phyloP scores from a whole-genome alignment of 257 asterid species.

The Mitragyna speciosa region DNA sequence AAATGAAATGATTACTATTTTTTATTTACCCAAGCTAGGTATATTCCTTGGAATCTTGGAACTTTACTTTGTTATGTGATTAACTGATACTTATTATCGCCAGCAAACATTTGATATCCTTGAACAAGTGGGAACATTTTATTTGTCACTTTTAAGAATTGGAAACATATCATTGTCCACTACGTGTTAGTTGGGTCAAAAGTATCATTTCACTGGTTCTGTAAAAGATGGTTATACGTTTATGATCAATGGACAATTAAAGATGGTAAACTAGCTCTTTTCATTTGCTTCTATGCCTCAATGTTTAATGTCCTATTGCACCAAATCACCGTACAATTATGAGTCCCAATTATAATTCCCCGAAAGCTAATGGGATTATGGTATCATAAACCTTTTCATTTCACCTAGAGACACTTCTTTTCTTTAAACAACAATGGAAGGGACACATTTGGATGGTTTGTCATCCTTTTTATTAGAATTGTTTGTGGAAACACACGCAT shows the following conservation, averaged over 20 bases:
- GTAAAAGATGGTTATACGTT: neutral
- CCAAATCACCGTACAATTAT: neutral
- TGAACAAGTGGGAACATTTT: constrained; percentile 6
- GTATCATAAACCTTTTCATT: neutral
- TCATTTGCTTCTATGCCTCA: neutral
- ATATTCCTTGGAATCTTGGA: constrained; percentile 7
- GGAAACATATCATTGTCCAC: constrained; percentile 22
- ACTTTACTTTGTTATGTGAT: neutral
- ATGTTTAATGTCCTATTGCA: neutral
- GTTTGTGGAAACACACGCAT: constrained; percentile 73
- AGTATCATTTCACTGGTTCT: neutral
- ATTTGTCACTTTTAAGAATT: constrained; percentile 3
- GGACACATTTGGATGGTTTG: constrained; percentile 1
- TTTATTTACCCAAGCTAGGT: neutral
- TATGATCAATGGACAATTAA: neutral
- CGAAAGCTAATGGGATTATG: neutral
- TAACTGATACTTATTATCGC: neutral
- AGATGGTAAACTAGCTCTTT: neutral
- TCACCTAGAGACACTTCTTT: neutral
- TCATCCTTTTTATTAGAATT: neutral
- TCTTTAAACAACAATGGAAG: constrained; percentile 10
- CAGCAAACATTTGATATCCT: neutral
- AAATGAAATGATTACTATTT: neutral
- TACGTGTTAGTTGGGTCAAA: constrained; percentile 15
- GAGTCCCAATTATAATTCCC: neutral